These are phyloP conservation scores for Cyberlindnera mrakii DNA, from an alignment of 805 yeast genomes.

Conservation along the genomic window DNA sequence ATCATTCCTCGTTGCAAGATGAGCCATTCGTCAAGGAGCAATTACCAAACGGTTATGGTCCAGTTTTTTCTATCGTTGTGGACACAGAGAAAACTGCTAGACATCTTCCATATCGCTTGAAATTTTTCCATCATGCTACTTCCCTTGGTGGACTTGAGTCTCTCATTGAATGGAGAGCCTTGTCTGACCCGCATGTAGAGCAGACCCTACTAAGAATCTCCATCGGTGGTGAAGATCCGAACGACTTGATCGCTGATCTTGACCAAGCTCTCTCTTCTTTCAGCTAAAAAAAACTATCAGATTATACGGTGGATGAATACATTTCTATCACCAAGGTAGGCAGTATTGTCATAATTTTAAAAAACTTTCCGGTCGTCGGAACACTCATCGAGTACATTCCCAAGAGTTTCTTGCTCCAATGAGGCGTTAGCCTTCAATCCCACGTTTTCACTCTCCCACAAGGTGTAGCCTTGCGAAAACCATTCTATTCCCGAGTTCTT, in stretches of 20 bases:
- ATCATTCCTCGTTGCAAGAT: slow-evolving; percentile 73
- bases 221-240: slow-evolving; percentile 70
- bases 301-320: too few species aligned
- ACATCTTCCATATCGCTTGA: slow-evolving; percentile 55
- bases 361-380: too few species aligned
- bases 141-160: slow-evolving; percentile 92
- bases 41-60: slow-evolving; percentile 56
- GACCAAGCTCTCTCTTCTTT: slow-evolving; percentile 39
- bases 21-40: slow-evolving; percentile 66
- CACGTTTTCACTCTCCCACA: too few species aligned
- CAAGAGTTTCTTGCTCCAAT: too few species aligned
- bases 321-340: too few species aligned
- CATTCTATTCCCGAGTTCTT: too few species aligned
- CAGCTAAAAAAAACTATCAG: not conserved
- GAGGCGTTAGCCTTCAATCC: too few species aligned
- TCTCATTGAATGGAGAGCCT: slow-evolving; percentile 82
- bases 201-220: slow-evolving; percentile 65
- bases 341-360: too few species aligned
- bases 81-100: slow-evolving; percentile 48
- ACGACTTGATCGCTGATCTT: slow-evolving; percentile 74
- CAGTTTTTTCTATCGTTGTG: slow-evolving; percentile 68
- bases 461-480: too few species aligned
- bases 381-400: too few species aligned
- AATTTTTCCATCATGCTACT: slow-evolving; percentile 83
- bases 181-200: slow-evolving; percentile 55